These are phyloP conservation scores for Trichoderma breve DNA, from an alignment of 2,329 filamentous ascomycete species.

Conservation along the genomic window DNA sequence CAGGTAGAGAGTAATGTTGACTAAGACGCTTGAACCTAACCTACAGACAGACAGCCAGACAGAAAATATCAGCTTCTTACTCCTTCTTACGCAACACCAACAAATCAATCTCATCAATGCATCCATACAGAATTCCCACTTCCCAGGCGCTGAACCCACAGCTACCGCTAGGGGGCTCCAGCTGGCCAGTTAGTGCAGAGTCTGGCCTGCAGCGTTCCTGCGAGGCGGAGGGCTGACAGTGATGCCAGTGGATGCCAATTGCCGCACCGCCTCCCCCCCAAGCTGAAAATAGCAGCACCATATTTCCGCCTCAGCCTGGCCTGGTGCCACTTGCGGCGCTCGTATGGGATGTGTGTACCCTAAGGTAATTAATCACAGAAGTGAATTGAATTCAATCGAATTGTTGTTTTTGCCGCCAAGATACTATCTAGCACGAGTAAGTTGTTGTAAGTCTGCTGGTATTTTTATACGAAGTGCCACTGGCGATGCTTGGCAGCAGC, in stretches of 20 bases:
- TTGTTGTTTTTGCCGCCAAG: not conserved
- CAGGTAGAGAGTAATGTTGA: not conserved
- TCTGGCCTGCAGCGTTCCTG: conserved; percentile 11
- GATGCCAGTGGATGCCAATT: not conserved
- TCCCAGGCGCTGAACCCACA: not conserved
- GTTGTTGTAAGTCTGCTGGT: not conserved
- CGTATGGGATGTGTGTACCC: not conserved
- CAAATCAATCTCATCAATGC: not conserved
- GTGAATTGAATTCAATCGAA: not conserved
- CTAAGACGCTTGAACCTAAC: not conserved
- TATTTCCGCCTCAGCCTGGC: conserved; percentile 10
- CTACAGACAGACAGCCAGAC: not conserved
- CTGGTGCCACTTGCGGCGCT: not conserved
- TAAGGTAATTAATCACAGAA: not conserved
- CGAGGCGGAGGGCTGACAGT: conserved; percentile 20
- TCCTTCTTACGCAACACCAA: not conserved
- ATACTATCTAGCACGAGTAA: not conserved
- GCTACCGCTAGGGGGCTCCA: not conserved
- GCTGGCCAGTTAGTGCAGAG: not conserved
- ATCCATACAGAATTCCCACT: not conserved
- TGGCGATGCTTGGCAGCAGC: not conserved
- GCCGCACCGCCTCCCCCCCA: conserved; percentile 17
- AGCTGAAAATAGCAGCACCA: conserved; percentile 21
- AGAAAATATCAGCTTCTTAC: not conserved
- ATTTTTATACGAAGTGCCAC: not conserved